Evolutionary conservation across 140 eudicot species (phyloP).

Genomic region (Bidens hawaiensis): DNA sequence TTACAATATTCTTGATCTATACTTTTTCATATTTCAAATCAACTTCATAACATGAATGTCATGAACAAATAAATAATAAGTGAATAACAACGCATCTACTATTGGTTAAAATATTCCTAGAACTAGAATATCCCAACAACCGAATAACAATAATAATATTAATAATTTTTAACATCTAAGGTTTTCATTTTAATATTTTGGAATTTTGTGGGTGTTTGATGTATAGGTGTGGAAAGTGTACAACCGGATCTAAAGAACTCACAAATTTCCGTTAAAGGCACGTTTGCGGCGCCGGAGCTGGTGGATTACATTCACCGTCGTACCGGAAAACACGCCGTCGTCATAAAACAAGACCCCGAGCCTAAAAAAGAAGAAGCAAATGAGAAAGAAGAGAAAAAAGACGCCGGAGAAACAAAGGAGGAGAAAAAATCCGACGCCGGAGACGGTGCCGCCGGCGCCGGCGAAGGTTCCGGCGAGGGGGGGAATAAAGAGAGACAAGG

Average conservation of each 20-base stretch:
- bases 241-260: slow-evolving; percentile 85
- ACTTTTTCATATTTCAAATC: slow-evolving; percentile 12
- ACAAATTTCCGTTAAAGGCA: slow-evolving; percentile 75
- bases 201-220: neutral
- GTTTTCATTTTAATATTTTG: too few species aligned
- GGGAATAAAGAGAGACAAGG: slow-evolving; percentile 20
- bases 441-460: slow-evolving; percentile 18
- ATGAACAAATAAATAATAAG: too few species aligned
- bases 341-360: slow-evolving; percentile 67
- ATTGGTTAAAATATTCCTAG: slow-evolving; percentile 18
- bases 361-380: slow-evolving; percentile 60
- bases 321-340: slow-evolving; percentile 67
- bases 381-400: slow-evolving; percentile 44
- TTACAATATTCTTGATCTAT: slow-evolving; percentile 24
- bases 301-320: slow-evolving; percentile 61
- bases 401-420: slow-evolving; percentile 27
- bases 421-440: neutral
- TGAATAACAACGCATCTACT: neutral
- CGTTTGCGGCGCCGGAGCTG: slow-evolving; percentile 44
- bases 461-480: slow-evolving; percentile 17
- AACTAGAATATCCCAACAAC: slow-evolving; percentile 29
- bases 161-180: too few species aligned
- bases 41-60: neutral
- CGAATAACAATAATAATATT: too few species aligned
- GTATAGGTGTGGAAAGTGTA: slow-evolving; percentile 70